These are phyloP conservation scores for Cochlearia excelsa DNA, from an alignment of 345 rosid species.

Conservation along the genomic window DNA sequence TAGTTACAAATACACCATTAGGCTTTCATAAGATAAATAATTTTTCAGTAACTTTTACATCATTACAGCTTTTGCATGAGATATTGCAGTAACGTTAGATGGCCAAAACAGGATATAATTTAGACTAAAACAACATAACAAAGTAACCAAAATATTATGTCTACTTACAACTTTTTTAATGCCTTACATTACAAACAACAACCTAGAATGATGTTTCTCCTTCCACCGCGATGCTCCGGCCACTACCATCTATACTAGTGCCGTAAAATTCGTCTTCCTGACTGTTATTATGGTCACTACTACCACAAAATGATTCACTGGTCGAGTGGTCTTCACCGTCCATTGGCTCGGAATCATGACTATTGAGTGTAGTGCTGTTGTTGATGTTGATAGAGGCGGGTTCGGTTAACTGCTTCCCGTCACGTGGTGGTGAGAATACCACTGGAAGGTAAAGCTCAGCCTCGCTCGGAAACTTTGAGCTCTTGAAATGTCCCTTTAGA, in stretches of 20 bases:
- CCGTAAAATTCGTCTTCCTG: constrained; percentile 28
- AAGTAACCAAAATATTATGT: constrained; percentile 1
- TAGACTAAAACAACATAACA: not conserved
- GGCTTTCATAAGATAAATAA: too few species aligned
- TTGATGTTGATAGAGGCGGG: constrained; percentile 52
- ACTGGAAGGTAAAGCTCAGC: constrained; percentile 85
- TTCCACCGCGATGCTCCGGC: constrained; percentile 8
- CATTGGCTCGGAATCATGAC: constrained; percentile 11
- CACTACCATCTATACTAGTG: constrained; percentile 14
- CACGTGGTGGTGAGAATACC: constrained; percentile 82
- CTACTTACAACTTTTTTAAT: constrained; percentile 25
- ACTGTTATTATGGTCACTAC: constrained; percentile 28
- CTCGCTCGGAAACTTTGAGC: constrained; percentile 90
- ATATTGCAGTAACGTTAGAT: not conserved
- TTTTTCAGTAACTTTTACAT: too few species aligned
- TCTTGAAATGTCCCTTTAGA: constrained; percentile 89
- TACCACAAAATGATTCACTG: constrained; percentile 24
- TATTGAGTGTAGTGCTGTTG: constrained; percentile 1
- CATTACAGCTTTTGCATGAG: not conserved
- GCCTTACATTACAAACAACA: constrained; percentile 15
- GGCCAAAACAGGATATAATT: not conserved
- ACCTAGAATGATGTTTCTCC: constrained; percentile 26
- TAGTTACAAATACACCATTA: too few species aligned
- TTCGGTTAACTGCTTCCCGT: constrained; percentile 65
- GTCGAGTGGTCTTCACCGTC: constrained; percentile 25